Conservation (phyloP, 2,329 filamentous ascomycete genomes). For the Fusarium dlaminii region DNA sequence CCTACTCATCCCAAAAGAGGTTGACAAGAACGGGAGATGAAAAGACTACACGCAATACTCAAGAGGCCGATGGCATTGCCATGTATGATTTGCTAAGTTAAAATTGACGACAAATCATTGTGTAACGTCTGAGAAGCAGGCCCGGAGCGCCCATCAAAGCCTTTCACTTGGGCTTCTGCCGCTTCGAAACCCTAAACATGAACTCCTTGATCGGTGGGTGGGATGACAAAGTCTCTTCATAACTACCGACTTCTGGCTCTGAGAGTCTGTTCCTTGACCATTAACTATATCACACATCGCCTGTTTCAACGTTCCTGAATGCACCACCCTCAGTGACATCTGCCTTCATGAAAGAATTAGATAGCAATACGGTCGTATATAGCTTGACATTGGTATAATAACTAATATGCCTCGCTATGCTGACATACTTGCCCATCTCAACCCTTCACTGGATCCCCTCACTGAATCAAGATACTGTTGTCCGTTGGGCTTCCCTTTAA, state of each 20-base stretch:
- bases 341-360: neutral
- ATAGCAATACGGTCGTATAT: neutral
- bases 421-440: neutral
- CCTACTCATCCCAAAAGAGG: constrained; percentile 52
- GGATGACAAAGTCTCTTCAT: neutral
- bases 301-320: neutral
- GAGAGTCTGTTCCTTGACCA: neutral
- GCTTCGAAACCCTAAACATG: neutral
- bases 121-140: neutral
- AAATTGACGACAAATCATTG: neutral
- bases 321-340: neutral
- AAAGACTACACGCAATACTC: neutral
- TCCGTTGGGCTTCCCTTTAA: constrained; percentile 4
- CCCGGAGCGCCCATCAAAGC: neutral
- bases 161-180: neutral
- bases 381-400: constrained; percentile 21
- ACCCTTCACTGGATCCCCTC: neutral
- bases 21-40: neutral
- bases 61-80: neutral
- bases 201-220: neutral
- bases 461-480: neutral
- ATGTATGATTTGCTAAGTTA: neutral
- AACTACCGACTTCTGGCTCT: neutral
- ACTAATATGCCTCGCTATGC: constrained; percentile 7
- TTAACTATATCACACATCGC: neutral